Conservation (phyloP, 1,284 basidiomycete genomes). For the Vanrija pseudolonga region DNA sequence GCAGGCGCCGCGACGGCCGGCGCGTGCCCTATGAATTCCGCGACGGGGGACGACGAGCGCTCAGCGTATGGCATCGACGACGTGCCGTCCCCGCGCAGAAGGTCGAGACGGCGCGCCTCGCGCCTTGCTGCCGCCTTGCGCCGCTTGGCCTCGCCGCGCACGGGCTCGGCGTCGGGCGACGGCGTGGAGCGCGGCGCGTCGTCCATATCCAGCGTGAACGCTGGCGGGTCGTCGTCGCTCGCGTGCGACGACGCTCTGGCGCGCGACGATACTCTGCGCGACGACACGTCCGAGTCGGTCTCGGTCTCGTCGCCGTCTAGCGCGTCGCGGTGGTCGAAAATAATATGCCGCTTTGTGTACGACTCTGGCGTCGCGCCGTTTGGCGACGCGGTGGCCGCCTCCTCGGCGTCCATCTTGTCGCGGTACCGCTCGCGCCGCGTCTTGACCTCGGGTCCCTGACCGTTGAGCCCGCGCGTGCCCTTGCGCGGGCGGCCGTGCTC, state of each 20-base stretch:
- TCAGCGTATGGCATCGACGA: slow-evolving; percentile 3
- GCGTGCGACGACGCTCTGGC: slow-evolving; percentile 2
- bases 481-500: slow-evolving; percentile 24
- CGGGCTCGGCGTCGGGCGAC: background rate
- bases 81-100: slow-evolving; percentile 45
- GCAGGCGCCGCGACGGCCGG: background rate
- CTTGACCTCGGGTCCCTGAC: slow-evolving; percentile 4
- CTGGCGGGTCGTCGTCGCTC: slow-evolving; percentile 23
- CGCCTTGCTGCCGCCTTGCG: slow-evolving; percentile 25
- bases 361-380: background rate
- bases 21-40: slow-evolving; percentile 15
- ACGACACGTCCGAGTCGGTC: background rate
- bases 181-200: slow-evolving; percentile 4
- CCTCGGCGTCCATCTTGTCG: background rate
- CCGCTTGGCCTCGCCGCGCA: slow-evolving; percentile 27
- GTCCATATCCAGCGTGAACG: slow-evolving; percentile 27
- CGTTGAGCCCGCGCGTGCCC: slow-evolving; percentile 18
- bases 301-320: background rate
- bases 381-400: background rate
- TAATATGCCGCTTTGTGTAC: background rate
- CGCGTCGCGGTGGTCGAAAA: background rate
- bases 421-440: slow-evolving; percentile 2
- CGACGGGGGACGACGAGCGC: slow-evolving; percentile 5
- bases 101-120: slow-evolving; percentile 37
- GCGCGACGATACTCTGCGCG: slow-evolving; percentile 9